Percentiles rank a stretch among this genome's conserved stretches.
These are phyloP conservation scores for Cynanchum wilfordii DNA, from an alignment of 257 asterid genomes.

Conservation along the genomic window DNA sequence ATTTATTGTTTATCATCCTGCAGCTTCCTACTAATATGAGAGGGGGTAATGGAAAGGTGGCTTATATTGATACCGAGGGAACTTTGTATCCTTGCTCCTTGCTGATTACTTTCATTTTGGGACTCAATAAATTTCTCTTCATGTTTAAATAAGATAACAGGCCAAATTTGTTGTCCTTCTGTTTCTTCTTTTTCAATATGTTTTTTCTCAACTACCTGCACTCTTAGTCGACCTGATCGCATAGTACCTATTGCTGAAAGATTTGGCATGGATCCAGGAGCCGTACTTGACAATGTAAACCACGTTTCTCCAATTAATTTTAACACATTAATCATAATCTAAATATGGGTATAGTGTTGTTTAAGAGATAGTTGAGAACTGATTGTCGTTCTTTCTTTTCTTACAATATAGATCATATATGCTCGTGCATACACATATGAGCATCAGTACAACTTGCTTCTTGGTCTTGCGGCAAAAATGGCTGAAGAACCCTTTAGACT, in stretches of 20 bases:
- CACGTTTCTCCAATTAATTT: conserved; percentile 11
- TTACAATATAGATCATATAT: conserved; percentile 59
- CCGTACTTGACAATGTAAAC: conserved; percentile 90
- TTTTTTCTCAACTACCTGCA: conserved; percentile 36
- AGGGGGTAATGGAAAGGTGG: conserved; percentile 99
- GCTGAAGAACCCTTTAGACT: conserved; percentile 99
- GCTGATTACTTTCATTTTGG: conserved; percentile 4
- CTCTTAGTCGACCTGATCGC: conserved; percentile 88
- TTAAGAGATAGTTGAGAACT: background rate
- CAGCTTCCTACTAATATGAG: conserved; percentile 93
- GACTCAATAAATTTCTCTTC: background rate
- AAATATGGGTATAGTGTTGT: background rate
- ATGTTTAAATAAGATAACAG: background rate
- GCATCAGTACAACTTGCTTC: conserved; percentile 95
- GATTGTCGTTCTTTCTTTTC: background rate
- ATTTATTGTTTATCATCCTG: conserved; percentile 18
- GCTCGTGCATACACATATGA: conserved; percentile 99
- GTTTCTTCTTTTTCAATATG: background rate
- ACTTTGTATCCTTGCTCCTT: conserved; percentile 75
- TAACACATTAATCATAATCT: background rate
- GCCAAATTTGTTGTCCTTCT: background rate
- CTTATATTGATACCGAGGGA: conserved; percentile 94
- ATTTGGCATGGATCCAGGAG: conserved; percentile 99
- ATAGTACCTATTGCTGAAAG: conserved; percentile 96
- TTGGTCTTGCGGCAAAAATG: conserved; percentile 98